These are phyloP conservation scores for Warburgia ugandensis DNA, from an alignment of 164 flowering plant genomes.

Conservation along the genomic window DNA sequence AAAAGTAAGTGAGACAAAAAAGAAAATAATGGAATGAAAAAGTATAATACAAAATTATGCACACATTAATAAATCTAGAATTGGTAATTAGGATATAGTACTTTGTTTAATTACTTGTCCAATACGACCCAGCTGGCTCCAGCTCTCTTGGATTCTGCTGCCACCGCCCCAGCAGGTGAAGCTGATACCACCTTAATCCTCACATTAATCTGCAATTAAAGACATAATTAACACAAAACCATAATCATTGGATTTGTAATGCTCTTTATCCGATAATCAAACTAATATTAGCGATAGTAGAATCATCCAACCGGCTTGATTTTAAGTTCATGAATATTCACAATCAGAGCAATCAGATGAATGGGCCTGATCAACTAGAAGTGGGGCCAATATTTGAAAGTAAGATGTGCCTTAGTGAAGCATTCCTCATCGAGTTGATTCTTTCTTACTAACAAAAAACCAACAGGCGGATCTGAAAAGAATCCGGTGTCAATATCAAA, in stretches of 20 bases:
- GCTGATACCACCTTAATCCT: conserved; percentile 70
- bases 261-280: neutral
- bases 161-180: conserved; percentile 50
- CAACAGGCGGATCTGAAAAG: too few species aligned
- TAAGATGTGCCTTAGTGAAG: too few species aligned
- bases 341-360: too few species aligned
- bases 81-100: conserved; percentile 26
- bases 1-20: neutral
- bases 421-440: too few species aligned
- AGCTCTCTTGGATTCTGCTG: conserved; percentile 61
- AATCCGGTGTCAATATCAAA: too few species aligned
- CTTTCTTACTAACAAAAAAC: too few species aligned
- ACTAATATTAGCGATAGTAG: neutral
- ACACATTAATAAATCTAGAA: neutral
- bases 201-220: conserved; percentile 55
- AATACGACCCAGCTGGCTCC: conserved; percentile 87
- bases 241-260: neutral
- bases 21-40: neutral
- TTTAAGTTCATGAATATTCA: too few species aligned
- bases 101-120: conserved; percentile 77
- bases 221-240: neutral
- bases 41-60: neutral
- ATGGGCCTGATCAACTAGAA: too few species aligned
- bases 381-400: too few species aligned
- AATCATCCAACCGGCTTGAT: too few species aligned